phyloP scores from a whole-genome alignment of 441 rosid species.

The Adansonia gregorii region DNA sequence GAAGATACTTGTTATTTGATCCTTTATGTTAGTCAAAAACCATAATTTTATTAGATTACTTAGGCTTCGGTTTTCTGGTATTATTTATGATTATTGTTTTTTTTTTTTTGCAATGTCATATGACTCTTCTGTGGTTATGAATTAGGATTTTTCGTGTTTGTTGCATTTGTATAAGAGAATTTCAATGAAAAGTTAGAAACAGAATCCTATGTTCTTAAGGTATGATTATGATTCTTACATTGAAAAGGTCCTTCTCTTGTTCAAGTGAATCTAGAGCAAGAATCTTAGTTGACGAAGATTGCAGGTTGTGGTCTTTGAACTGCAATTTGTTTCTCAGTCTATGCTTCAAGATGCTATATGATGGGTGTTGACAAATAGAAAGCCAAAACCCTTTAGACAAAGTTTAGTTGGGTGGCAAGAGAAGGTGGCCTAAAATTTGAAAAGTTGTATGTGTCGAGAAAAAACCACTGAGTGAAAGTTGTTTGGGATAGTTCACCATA shows the following conservation, averaged over 20 bases:
- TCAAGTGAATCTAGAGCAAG: background rate
- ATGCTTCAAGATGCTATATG: background rate
- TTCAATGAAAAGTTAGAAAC: background rate
- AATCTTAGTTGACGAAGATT: background rate
- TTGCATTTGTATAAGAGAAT: background rate
- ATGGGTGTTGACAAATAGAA: background rate
- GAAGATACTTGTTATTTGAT: background rate
- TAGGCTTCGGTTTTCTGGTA: background rate
- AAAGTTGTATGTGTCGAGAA: background rate
- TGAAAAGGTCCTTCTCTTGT: background rate
- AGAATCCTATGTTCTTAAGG: background rate
- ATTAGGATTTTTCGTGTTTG: background rate
- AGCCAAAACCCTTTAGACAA: background rate
- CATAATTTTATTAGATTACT: background rate
- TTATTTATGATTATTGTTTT: background rate
- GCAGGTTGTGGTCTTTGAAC: background rate
- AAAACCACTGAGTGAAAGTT: background rate
- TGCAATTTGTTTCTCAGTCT: background rate
- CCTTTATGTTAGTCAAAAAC: background rate
- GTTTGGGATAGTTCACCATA: background rate
- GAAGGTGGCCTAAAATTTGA: constrained; percentile 5
- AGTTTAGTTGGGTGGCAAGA: background rate
- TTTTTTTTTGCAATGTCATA: background rate
- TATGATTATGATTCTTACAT: background rate
- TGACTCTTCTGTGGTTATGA: background rate